A percentile compares a stretch with the other conserved stretches of the same genome.
Evolutionary conservation across 2,329 filamentous ascomycete species (phyloP).

Genomic region (Aschersonia sp.): DNA sequence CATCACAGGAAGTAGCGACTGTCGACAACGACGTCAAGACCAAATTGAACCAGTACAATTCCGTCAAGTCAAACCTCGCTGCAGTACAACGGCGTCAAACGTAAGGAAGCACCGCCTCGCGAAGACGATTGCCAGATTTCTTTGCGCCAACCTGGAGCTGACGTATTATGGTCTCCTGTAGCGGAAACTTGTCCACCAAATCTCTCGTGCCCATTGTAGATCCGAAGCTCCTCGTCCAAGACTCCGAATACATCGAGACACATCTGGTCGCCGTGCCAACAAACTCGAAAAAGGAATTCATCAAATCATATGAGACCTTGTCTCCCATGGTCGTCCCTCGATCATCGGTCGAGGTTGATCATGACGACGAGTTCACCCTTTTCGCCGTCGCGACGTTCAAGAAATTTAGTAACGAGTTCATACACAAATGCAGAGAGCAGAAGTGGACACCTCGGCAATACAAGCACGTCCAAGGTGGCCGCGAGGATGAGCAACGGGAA

Average conservation of each 20-base stretch:
- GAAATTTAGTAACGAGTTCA: slow-evolving; percentile 74
- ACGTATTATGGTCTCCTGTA: slow-evolving; percentile 17
- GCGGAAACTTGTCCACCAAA: slow-evolving; percentile 86
- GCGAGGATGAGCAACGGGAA: slow-evolving; percentile 79
- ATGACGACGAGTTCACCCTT: slow-evolving; percentile 80
- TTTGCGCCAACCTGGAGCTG: neutral
- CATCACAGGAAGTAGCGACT: slow-evolving; percentile 63
- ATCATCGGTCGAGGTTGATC: slow-evolving; percentile 63
- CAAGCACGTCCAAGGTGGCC: slow-evolving; percentile 80
- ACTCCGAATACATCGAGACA: slow-evolving; percentile 94
- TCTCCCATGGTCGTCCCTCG: slow-evolving; percentile 87
- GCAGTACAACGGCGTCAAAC: slow-evolving; percentile 77
- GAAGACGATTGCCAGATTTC: neutral
- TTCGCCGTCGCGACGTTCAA: slow-evolving; percentile 89
- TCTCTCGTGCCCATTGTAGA: slow-evolving; percentile 83
- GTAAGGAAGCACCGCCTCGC: slow-evolving; percentile 27
- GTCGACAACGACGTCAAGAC: slow-evolving; percentile 93
- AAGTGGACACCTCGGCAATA: slow-evolving; percentile 94
- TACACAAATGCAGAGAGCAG: slow-evolving; percentile 81
- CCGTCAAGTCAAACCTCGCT: slow-evolving; percentile 71
- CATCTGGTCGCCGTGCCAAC: slow-evolving; percentile 82
- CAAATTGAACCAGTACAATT: slow-evolving; percentile 91
- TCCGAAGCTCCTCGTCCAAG: slow-evolving; percentile 63
- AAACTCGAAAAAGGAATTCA: slow-evolving; percentile 70
- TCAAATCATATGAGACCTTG: slow-evolving; percentile 78